Evolutionary conservation across 2,329 filamentous ascomycete genomes (phyloP).

Genomic region (Fusarium palustre): DNA sequence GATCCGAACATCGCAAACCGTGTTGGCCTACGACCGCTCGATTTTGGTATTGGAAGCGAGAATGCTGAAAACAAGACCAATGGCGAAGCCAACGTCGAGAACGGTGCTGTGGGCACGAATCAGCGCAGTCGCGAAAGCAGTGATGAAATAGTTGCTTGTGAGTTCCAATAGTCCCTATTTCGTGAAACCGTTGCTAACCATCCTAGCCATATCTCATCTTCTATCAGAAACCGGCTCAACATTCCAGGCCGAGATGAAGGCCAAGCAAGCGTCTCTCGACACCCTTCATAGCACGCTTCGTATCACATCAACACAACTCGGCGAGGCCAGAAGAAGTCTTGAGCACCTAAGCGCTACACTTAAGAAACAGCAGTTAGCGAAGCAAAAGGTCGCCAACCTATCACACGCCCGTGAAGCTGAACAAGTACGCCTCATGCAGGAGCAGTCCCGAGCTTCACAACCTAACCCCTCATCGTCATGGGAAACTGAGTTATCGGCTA

Average conservation of each 20-base stretch:
- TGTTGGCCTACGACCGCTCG: slow-evolving; percentile 87
- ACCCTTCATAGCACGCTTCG: slow-evolving; percentile 83
- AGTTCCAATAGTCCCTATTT: slow-evolving; percentile 53
- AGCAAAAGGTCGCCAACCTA: slow-evolving; percentile 82
- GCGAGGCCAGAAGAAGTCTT: slow-evolving; percentile 79
- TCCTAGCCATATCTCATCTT: slow-evolving; percentile 80
- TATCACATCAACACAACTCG: slow-evolving; percentile 81
- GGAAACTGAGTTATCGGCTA: slow-evolving; percentile 65
- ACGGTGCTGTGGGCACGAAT: slow-evolving; percentile 58
- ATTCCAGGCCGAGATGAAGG: slow-evolving; percentile 82
- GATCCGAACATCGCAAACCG: slow-evolving; percentile 93
- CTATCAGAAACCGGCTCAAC: slow-evolving; percentile 82
- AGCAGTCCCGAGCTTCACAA: slow-evolving; percentile 55
- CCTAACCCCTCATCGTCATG: slow-evolving; percentile 62
- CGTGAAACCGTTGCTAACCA: background rate
- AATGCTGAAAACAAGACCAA: slow-evolving; percentile 59
- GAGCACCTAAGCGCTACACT: slow-evolving; percentile 76
- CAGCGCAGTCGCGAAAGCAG: slow-evolving; percentile 77
- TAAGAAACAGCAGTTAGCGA: slow-evolving; percentile 72
- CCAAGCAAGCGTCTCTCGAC: slow-evolving; percentile 87
- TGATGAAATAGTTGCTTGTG: slow-evolving; percentile 82
- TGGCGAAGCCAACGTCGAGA: slow-evolving; percentile 57
- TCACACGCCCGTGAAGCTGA: slow-evolving; percentile 79
- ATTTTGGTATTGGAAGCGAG: slow-evolving; percentile 90
- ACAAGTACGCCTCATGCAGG: slow-evolving; percentile 61